phyloP scores from a whole-genome alignment of 345 rosid genomes.

The Eucalyptus polybractea region DNA sequence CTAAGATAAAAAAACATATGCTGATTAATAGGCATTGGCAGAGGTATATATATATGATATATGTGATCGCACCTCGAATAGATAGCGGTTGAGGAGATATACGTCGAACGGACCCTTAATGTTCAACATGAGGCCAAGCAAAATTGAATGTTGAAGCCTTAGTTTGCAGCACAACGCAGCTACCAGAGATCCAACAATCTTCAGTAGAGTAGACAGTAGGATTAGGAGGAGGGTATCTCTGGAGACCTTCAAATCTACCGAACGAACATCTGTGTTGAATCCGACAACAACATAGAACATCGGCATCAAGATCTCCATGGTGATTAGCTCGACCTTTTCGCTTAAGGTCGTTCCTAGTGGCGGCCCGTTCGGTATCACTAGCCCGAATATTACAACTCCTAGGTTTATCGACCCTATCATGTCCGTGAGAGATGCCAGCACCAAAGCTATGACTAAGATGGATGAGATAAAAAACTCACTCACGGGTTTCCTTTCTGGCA shows the following conservation, averaged over 20 bases:
- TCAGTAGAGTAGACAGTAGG: not conserved
- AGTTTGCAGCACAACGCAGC: not conserved
- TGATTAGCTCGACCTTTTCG: conserved; percentile 3
- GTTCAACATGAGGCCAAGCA: conserved; percentile 6
- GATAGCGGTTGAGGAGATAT: not conserved
- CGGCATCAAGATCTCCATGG: conserved; percentile 8
- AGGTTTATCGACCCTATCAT: not conserved
- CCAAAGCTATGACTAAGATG: not conserved
- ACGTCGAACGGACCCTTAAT: conserved; percentile 1
- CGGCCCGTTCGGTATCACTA: conserved; percentile 12
- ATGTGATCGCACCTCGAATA: not conserved
- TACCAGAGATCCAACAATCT: not conserved
- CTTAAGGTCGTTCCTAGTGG: conserved; percentile 10
- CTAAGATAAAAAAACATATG: not conserved
- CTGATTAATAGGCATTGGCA: not conserved
- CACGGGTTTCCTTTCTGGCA: conserved; percentile 7
- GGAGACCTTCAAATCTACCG: not conserved
- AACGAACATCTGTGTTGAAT: not conserved
- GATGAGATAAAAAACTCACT: not conserved
- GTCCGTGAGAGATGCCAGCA: not conserved
- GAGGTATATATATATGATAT: not conserved
- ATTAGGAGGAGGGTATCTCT: not conserved
- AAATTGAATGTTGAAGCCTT: not conserved
- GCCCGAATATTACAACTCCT: conserved; percentile 2
- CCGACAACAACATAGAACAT: conserved; percentile 1